These are phyloP conservation scores for Chytridiales sp. DNA, from an alignment of 371 early-diverging fungal species.

Conservation along the genomic window DNA sequence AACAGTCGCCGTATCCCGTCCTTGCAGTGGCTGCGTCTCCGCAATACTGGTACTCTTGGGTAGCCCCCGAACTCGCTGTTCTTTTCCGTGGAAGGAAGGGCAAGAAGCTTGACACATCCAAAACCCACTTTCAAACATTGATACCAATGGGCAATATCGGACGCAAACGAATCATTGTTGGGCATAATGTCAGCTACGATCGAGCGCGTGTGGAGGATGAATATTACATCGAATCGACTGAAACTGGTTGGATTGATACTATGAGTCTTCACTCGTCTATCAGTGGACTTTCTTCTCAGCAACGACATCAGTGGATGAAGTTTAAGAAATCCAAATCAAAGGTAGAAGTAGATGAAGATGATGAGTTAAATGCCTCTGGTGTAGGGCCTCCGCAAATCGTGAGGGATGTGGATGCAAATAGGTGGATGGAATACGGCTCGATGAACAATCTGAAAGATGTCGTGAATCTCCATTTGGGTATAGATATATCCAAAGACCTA, in stretches of 20 bases:
- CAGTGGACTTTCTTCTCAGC: conserved; percentile 87
- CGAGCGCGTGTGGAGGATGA: conserved; percentile 87
- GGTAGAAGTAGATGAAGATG: conserved; percentile 4
- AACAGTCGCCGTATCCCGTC: conserved; percentile 62
- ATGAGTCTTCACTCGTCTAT: conserved; percentile 92
- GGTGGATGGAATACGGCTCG: conserved; percentile 64
- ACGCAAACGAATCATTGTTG: conserved; percentile 65
- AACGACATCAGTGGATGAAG: conserved; percentile 72
- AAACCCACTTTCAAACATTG: conserved; percentile 46
- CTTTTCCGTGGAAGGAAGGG: conserved; percentile 13
- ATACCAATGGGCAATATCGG: conserved; percentile 58
- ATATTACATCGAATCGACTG: conserved; percentile 56
- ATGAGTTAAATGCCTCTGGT: not conserved
- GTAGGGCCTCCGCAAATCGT: not conserved
- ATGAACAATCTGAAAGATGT: conserved; percentile 79
- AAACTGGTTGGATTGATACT: conserved; percentile 80
- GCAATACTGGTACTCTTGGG: conserved; percentile 90
- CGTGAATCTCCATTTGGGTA: conserved; percentile 72
- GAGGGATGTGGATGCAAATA: conserved; percentile 21
- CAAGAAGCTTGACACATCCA: conserved; percentile 20
- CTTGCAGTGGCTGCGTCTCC: conserved; percentile 80
- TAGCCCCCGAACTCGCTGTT: conserved; percentile 66
- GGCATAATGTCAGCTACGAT: conserved; percentile 93
- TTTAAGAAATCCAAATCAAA: conserved; percentile 8
- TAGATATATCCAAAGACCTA: conserved; percentile 71